Base-by-base conservation (phyloP, 176 grass and related monocot genomes). In the Bothriochloa decipiens region DNA sequence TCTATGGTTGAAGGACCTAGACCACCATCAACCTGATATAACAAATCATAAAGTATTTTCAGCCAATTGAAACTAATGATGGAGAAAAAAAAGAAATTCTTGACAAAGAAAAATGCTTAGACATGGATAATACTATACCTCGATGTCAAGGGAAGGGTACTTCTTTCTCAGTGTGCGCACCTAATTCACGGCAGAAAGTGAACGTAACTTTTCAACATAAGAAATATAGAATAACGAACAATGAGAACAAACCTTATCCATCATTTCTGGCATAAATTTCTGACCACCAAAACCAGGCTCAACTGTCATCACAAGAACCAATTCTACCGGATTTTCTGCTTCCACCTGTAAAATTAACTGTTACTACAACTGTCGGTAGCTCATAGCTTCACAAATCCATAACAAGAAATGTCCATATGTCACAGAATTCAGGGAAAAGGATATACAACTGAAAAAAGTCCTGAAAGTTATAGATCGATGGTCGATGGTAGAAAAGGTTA, bases 201-300 rank as follows among this genome's bases (percentile, higher is more conserved):
- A 47, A 46, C 58, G 84, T 16, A 80, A 74, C 55, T 28, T 22
- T 20, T 39, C 8, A 11, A 46, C 28, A 52, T 45, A 25, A 65
- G 6, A 84, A 49, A 71, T 29, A 25, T 6, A 20, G 11, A 28
- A 45, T 53, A 41, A 42, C 2, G 3, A 57, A 84, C 14, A 61
- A 58, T 18, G n/a, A 27, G 41, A 52, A 76, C 47, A 64, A 57
- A 99, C 96, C 91, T 99, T 99, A 33, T 99, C 91, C 96, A 99
- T 99, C 90, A 90, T 96, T 82, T 94, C 93, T 71, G 87, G 96
- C 96, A 99, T 96, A 82, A 99, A 99, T 55, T 96, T 96, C 73
- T 99, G 93, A 27, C 96, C 96, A 84, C 93, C 96, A 85, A 99
- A 99, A 53, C 96, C 96, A 84, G 96, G 96, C 69, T 99, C 96